phyloP scores from a whole-genome alignment of 495 filamentous ascomycete genomes.

The Penicillium salamii region DNA sequence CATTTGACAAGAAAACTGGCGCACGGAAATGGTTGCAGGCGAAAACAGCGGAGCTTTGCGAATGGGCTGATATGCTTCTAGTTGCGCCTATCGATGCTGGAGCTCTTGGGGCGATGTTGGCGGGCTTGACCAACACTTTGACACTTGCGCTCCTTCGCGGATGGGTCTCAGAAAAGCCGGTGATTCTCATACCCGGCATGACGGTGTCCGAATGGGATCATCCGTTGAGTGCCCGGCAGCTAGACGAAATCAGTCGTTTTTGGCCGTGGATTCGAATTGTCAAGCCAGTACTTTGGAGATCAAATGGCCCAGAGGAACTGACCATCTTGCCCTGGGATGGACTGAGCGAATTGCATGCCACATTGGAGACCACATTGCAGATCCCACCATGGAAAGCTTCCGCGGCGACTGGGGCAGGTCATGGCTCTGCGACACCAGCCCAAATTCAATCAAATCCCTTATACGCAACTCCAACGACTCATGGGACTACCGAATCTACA shows the following conservation, averaged over 20 bases:
- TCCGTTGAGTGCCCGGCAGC: slow-evolving; percentile 77
- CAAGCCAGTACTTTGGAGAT: slow-evolving; percentile 71
- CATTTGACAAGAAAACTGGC: slow-evolving; percentile 45
- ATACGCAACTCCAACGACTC: slow-evolving; percentile 57
- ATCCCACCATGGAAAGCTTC: slow-evolving; percentile 22
- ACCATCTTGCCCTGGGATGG: slow-evolving; percentile 63
- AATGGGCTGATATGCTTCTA: slow-evolving; percentile 85
- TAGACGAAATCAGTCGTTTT: slow-evolving; percentile 72
- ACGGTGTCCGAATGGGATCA: slow-evolving; percentile 80
- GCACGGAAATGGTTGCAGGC: slow-evolving; percentile 46
- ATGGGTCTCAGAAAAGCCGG: slow-evolving; percentile 82
- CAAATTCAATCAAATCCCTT: slow-evolving; percentile 4
- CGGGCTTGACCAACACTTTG: slow-evolving; percentile 70
- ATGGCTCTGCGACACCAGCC: background rate
- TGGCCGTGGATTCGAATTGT: slow-evolving; percentile 79
- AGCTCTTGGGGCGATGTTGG: slow-evolving; percentile 77
- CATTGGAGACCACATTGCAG: slow-evolving; percentile 55
- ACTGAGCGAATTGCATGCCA: slow-evolving; percentile 59
- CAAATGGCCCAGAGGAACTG: slow-evolving; percentile 49
- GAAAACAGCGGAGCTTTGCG: slow-evolving; percentile 68
- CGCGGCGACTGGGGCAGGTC: background rate
- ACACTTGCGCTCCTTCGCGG: slow-evolving; percentile 71
- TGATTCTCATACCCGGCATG: slow-evolving; percentile 80
- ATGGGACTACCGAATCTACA: slow-evolving; percentile 55
- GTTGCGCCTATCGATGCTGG: slow-evolving; percentile 82